Conservation (phyloP, 345 rosid species). For the rapeseed (Brassica napus) region Da-Ae NC_063434.1:30789501-30790000, state of each 20-base stretch:
- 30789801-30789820: constrained; percentile 72
- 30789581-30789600: constrained; percentile 76
- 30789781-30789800: constrained; percentile 75
- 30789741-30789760: constrained; percentile 48
- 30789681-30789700: constrained; percentile 73
- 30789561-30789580: constrained; percentile 80
- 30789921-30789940: background rate
- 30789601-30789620: constrained; percentile 1
- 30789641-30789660: background rate
- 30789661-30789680: background rate
- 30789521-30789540: background rate
- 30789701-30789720: constrained; percentile 80
- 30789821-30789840: constrained; percentile 78
- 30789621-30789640: constrained; percentile 4
- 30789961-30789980: constrained; percentile 76
- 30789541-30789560: constrained; percentile 82
- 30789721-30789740: constrained; percentile 74
- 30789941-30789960: background rate
- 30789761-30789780: constrained; percentile 46
- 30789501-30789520: background rate
- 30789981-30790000: constrained; percentile 86
- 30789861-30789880: background rate
- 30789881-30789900: background rate
- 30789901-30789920: background rate
- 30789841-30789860: constrained; percentile 38